Evolutionary conservation across 2,329 filamentous ascomycete species (phyloP), one percentile per base, ranked within the genome.

Genomic region (Tricladium varicosporioides): DNA sequence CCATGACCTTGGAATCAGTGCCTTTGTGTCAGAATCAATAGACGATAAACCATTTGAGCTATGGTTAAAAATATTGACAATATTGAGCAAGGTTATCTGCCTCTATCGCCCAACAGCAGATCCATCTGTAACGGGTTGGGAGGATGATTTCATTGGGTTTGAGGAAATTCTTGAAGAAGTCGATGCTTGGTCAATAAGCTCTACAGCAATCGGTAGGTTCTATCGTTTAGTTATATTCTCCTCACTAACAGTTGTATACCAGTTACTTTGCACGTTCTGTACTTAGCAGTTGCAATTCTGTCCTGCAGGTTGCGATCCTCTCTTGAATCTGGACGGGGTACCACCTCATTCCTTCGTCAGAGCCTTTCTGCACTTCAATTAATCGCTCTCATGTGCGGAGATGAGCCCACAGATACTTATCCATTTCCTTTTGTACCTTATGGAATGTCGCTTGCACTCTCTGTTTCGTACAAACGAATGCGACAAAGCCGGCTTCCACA

Each of bases 371-470:
- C 43, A 13, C 31, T 22, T 14, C 44, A 53, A 9, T 42, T 53
- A 7, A 53, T 43, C 16, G 33, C 43, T n/a, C 51, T 53, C 31
- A 40, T 53, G 11, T 36, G 43, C 15, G 43, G 51, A 22, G 36
- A 31, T 19, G 16, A 33, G 7, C n/a, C 31, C 7, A 27, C 51
- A 14, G 51, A 53, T 47, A 46, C 47, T 18, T 16, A 47, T 9
- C 44, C 48, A n/a, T 13, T 51, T 22, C 54, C 49, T 15, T 22
- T 56, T 5, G 48, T 51, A 5, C 49, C 48, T n/a, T 51, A 51
- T 40, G 45, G 42, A 5, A 36, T 56, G 40, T 56, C 54, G 5
- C 43, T 56, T 18, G 54, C 54, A 9, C 48, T 56, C 19, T 51
- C 54, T 5, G 32, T 56, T 9, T 40, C 48, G 13, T 52, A 56